Evolutionary conservation across 2,329 filamentous ascomycete species (phyloP), one percentile per base, ranked within the genome.

Genomic region (Diaporthe humulicola): DNA sequence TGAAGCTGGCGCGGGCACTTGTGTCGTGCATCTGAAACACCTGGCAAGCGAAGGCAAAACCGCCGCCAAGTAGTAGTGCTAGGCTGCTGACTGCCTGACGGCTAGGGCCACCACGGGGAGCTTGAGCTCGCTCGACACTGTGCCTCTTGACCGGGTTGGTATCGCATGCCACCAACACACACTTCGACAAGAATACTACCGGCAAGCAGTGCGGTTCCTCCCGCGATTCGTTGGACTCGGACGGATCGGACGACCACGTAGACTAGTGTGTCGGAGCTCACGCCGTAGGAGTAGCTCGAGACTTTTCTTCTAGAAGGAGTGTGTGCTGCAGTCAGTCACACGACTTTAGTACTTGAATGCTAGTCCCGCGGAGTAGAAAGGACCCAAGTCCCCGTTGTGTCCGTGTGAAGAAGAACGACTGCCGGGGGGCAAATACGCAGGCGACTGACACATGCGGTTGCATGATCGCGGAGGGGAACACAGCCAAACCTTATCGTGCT

Each of bases 141-240:
- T 50, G 42, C 17, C 45, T 14, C 45, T 52, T 67, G 14, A 30
- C 19, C 61, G 25, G 30, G 61, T 38, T 52, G n/a, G 61, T 12
- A 12, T 15, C 30, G 28, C 12, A 36, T 15, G 33, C 33, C 30
- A 22, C 8, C 58, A 42, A 56, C 5, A 60, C 28, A 56, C 54
- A 64, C 25, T 28, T 64, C 60, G 9, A 33, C 22, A 25, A 45
- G 45, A 38, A 28, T 52, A 28, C 45, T 52, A 67, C 30, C 64
- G 64, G 64, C 14, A n/a, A 67, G 61, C 61, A 67, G 61, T 67
- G 61, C 61, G 61, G 61, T 50, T 67, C 30, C 28, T 67, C 64
- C 64, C 64, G 64, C 45, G 64, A 67, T 54, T 52, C 42, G 64
- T 38, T 67, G 30, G 14, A 33, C 30, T 52, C 45, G 45, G 30